Evolutionary conservation across 495 filamentous ascomycete species (phyloP).

Genomic region (Penicillium simplicissimum): DNA sequence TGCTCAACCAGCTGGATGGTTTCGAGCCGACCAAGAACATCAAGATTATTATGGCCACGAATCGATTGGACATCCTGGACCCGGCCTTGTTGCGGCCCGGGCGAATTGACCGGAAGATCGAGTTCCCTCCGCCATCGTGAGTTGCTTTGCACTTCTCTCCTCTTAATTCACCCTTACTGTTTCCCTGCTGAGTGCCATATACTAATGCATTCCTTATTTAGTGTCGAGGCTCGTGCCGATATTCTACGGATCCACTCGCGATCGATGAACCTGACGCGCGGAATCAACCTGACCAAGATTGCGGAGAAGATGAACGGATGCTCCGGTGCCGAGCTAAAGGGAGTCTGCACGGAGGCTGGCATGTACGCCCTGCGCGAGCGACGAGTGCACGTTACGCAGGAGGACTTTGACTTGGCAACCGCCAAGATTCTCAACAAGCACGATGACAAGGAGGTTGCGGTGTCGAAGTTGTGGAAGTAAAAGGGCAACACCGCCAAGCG

Average conservation of each 20-base stretch:
- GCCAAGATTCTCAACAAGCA: slow-evolving; percentile 99
- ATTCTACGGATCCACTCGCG: slow-evolving; percentile 96
- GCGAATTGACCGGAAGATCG: slow-evolving; percentile 98
- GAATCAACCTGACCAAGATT: slow-evolving; percentile 97
- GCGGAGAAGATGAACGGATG: slow-evolving; percentile 99
- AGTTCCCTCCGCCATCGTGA: slow-evolving; percentile 93
- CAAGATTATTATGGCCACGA: slow-evolving; percentile 99
- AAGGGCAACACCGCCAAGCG: not conserved
- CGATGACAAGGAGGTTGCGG: slow-evolving; percentile 92
- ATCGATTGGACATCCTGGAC: slow-evolving; percentile 95
- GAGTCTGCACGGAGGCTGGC: slow-evolving; percentile 93
- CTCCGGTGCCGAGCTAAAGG: slow-evolving; percentile 94
- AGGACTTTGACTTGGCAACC: slow-evolving; percentile 98
- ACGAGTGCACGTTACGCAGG: slow-evolving; percentile 96
- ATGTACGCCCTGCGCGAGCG: slow-evolving; percentile 97
- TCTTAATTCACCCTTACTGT: not conserved
- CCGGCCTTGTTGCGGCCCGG: slow-evolving; percentile 91
- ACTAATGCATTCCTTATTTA: slow-evolving; percentile 28
- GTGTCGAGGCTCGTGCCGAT: slow-evolving; percentile 92
- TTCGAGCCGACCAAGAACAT: slow-evolving; percentile 99
- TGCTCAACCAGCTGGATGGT: slow-evolving; percentile 96
- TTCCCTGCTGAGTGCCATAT: not conserved
- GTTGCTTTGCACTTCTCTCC: slow-evolving; percentile 21
- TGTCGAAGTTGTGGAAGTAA: slow-evolving; percentile 91
- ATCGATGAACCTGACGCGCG: slow-evolving; percentile 97